Conservation (phyloP, 805 yeast species). For the Maudiozyma serrabonitensis region DNA sequence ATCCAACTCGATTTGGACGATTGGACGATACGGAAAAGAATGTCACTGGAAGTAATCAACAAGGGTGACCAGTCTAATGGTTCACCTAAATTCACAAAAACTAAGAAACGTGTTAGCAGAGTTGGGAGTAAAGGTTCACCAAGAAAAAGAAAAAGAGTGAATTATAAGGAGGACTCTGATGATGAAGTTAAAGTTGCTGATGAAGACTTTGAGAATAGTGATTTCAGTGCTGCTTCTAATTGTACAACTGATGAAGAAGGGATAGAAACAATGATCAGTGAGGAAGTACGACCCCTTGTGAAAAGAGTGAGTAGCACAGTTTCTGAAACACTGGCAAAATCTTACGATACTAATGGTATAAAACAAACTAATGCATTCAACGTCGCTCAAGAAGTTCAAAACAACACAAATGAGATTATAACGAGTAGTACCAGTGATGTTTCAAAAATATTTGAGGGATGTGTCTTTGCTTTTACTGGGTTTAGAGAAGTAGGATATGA, state of each 20-base stretch:
- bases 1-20: conserved; percentile 27
- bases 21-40: conserved; percentile 25
- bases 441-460: conserved; percentile 25
- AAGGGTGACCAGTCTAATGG: neutral
- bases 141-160: neutral
- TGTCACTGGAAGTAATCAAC: neutral
- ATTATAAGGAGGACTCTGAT: neutral
- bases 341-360: neutral
- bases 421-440: neutral
- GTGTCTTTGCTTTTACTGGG: conserved; percentile 34
- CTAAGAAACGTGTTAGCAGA: too few species aligned
- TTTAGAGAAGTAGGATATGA: conserved; percentile 24
- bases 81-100: neutral
- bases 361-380: neutral
- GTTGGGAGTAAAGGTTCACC: neutral
- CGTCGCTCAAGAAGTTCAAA: neutral
- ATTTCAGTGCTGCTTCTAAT: too few species aligned
- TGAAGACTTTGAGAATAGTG: too few species aligned
- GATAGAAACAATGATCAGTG: too few species aligned
- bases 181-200: neutral
- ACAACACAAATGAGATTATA: too few species aligned
- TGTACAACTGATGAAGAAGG: too few species aligned
- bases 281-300: too few species aligned
- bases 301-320: too few species aligned
- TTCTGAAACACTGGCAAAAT: too few species aligned